phyloP scores from a whole-genome alignment of 768 basidiomycete genomes.

The Steccherinum ochraceum region DNA sequence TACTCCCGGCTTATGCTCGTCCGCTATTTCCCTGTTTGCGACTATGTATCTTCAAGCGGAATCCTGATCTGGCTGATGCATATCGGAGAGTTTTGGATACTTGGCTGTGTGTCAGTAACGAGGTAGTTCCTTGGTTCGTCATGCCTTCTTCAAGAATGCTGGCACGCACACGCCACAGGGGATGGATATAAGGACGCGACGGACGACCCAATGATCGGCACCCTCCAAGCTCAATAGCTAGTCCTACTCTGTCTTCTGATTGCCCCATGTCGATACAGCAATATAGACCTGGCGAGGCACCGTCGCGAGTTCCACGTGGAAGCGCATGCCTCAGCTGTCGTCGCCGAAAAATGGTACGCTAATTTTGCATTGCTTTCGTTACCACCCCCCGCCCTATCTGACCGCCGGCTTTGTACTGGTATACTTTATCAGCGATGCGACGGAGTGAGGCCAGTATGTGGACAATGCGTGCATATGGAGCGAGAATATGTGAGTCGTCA shows the following conservation, averaged over 20 bases:
- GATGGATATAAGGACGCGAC: background rate
- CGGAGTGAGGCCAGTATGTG: constrained; percentile 56
- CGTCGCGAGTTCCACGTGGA: constrained; percentile 2
- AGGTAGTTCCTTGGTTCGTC: no score
- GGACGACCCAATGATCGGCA: no score
- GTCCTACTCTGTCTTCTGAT: background rate
- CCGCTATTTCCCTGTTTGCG: background rate
- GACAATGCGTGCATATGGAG: constrained; percentile 43
- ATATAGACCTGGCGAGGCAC: background rate
- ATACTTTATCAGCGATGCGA: constrained; percentile 57
- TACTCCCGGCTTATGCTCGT: background rate
- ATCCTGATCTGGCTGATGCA: background rate
- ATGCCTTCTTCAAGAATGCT: no score
- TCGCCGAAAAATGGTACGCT: constrained; percentile 18
- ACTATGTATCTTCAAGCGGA: no score
- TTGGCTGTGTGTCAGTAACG: background rate
- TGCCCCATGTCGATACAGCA: background rate
- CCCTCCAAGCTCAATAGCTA: background rate
- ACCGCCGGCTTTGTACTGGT: no score
- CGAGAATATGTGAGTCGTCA: constrained; percentile 35
- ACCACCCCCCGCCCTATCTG: no score
- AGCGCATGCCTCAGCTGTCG: constrained; percentile 19
- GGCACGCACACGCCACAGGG: background rate
- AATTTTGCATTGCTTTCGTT: background rate
- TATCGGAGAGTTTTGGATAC: background rate